phyloP scores from a whole-genome alignment of 2,329 filamentous ascomycete genomes.

The Monosporascus sp. region DNA sequence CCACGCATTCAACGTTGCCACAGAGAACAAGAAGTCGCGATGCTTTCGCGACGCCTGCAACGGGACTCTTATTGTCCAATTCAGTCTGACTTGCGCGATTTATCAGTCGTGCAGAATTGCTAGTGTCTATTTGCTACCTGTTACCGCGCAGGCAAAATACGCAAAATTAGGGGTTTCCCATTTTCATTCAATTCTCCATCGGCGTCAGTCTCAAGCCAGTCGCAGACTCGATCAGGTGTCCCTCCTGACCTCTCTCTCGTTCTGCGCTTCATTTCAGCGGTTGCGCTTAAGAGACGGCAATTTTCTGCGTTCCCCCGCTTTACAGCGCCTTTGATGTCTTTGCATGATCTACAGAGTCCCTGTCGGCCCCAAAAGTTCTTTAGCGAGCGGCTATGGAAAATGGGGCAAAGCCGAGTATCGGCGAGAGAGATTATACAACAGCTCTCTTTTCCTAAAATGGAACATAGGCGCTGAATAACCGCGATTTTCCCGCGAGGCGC shows the following conservation, averaged over 20 bases:
- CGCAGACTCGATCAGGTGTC: conserved; percentile 8
- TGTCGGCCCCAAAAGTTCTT: neutral
- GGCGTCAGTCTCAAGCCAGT: conserved; percentile 7
- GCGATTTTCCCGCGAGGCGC: neutral
- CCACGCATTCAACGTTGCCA: conserved; percentile 16
- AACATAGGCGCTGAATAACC: neutral
- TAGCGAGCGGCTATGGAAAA: neutral
- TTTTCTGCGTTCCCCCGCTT: neutral
- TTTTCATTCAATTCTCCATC: neutral
- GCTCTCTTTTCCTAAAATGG: neutral
- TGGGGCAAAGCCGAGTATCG: neutral
- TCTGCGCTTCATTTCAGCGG: neutral
- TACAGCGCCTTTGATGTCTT: neutral
- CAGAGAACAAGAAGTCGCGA: conserved; percentile 20
- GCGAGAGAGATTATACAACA: neutral
- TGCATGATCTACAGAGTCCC: neutral
- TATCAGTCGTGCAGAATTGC: neutral
- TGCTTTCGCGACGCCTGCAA: conserved; percentile 1
- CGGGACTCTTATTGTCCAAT: neutral
- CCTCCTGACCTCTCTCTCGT: neutral
- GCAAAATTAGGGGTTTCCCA: neutral
- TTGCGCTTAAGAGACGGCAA: neutral
- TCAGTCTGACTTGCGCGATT: neutral
- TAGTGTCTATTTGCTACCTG: neutral
- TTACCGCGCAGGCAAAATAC: neutral